A percentile compares a stretch with the other conserved stretches of the same genome.
phyloP scores from a whole-genome alignment of 1,284 basidiomycete genomes.

The Apiotrichum montevideense region DNA sequence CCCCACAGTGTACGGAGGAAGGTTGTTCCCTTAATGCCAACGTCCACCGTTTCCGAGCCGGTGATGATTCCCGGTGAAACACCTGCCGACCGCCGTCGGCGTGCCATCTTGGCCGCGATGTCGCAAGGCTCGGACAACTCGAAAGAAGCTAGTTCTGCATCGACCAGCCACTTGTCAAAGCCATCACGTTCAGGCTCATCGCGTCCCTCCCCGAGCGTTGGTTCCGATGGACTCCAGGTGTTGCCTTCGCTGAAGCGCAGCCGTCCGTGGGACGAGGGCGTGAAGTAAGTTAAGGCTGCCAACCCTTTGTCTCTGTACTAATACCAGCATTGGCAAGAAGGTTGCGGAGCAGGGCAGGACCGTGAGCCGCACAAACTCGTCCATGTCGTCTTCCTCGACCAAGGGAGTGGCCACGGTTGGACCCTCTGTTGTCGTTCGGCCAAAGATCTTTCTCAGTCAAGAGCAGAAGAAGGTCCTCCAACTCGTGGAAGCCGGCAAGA shows the following conservation, averaged over 20 bases:
- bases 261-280: conserved; percentile 35
- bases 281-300: too few relatives aligned
- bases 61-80: conserved; percentile 15
- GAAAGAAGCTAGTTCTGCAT: not conserved
- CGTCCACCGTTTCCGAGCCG: not conserved
- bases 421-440: conserved; percentile 37
- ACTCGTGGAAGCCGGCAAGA: conserved; percentile 60
- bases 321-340: conserved; percentile 14
- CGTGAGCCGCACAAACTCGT: conserved; percentile 3
- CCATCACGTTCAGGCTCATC: not conserved
- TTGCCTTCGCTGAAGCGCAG: conserved; percentile 21
- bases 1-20: conserved; percentile 1
- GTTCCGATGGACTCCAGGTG: not conserved
- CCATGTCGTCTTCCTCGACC: not conserved
- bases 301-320: too few relatives aligned
- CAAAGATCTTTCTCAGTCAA: conserved; percentile 57
- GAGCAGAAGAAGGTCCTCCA: conserved; percentile 78
- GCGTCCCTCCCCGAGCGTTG: not conserved
- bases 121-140: conserved; percentile 8
- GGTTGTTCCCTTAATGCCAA: not conserved
- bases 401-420: conserved; percentile 7
- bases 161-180: too few relatives aligned
- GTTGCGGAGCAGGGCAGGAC: conserved; percentile 9
- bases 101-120: conserved; percentile 41
- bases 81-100: conserved; percentile 32